Percentiles rank a stretch among this genome's conserved stretches.
Evolutionary conservation across 495 filamentous ascomycete species (phyloP).

Genomic region (Aspergillus bertholletiae): DNA sequence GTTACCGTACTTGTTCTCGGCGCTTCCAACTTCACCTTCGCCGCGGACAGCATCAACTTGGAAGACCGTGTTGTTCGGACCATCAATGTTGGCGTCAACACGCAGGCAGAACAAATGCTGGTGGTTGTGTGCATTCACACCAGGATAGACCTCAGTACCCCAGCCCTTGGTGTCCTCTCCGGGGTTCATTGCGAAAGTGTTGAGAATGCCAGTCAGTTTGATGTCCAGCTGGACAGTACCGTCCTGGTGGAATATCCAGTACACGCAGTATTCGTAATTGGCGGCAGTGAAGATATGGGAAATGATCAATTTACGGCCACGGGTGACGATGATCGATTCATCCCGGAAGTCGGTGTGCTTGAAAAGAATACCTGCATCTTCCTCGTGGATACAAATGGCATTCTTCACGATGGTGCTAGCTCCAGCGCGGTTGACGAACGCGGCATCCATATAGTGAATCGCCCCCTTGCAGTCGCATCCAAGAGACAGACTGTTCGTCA

Average conservation of each 20-base stretch:
- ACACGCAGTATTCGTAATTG: slow-evolving; percentile 95
- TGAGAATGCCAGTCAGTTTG: slow-evolving; percentile 92
- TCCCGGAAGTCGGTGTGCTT: slow-evolving; percentile 97
- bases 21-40: slow-evolving; percentile 67
- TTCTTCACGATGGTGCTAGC: slow-evolving; percentile 81
- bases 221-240: slow-evolving; percentile 93
- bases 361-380: slow-evolving; percentile 89
- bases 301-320: slow-evolving; percentile 82
- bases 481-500: slow-evolving; percentile 86
- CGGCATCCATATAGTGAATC: slow-evolving; percentile 86
- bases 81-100: slow-evolving; percentile 86
- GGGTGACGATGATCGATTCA: slow-evolving; percentile 79
- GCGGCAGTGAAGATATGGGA: slow-evolving; percentile 95
- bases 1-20: slow-evolving; percentile 88
- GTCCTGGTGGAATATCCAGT: slow-evolving; percentile 94
- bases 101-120: slow-evolving; percentile 95
- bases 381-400: slow-evolving; percentile 95
- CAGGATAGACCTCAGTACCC: slow-evolving; percentile 92
- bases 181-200: slow-evolving; percentile 82
- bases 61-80: slow-evolving; percentile 80
- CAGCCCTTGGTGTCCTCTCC: slow-evolving; percentile 85
- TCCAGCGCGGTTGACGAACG: slow-evolving; percentile 80
- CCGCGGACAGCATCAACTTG: slow-evolving; percentile 69
- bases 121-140: slow-evolving; percentile 79
- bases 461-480: slow-evolving; percentile 95